phyloP scores from a whole-genome alignment of 352 stramenopile genomes.

The Globisporangium cystogenes region DNA sequence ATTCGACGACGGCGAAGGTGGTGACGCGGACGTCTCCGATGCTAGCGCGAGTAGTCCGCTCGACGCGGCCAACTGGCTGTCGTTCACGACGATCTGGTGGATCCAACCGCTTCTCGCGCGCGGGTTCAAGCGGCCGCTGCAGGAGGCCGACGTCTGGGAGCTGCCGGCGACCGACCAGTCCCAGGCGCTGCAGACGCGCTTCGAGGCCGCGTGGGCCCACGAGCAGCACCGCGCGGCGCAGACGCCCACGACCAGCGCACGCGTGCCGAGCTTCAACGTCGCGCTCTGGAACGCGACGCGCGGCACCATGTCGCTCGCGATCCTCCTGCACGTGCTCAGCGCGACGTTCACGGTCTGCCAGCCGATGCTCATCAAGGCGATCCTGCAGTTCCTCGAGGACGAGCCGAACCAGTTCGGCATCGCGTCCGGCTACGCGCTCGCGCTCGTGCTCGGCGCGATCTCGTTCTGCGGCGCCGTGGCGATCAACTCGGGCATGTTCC shows the following conservation, averaged over 20 bases:
- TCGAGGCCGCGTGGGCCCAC: slow-evolving; percentile 29
- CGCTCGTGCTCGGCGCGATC: slow-evolving; percentile 23
- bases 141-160: slow-evolving; percentile 34
- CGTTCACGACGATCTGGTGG: slow-evolving; percentile 49
- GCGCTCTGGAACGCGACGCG: slow-evolving; percentile 46
- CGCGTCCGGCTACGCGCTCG: slow-evolving; percentile 40
- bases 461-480: slow-evolving; percentile 38
- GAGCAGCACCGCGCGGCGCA: slow-evolving; percentile 8
- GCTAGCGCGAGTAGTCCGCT: slow-evolving; percentile 24
- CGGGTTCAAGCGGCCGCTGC: slow-evolving; percentile 27
- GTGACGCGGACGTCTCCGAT: background rate
- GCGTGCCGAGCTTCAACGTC: slow-evolving; percentile 34
- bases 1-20: background rate
- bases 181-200: slow-evolving; percentile 30
- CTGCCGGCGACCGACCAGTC: slow-evolving; percentile 35
- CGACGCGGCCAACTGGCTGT: slow-evolving; percentile 31
- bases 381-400: slow-evolving; percentile 38
- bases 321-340: slow-evolving; percentile 32
- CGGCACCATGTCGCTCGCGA: slow-evolving; percentile 24
- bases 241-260: background rate
- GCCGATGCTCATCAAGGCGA: slow-evolving; percentile 56
- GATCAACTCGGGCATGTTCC: slow-evolving; percentile 45
- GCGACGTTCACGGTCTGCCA: slow-evolving; percentile 29
- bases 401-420: slow-evolving; percentile 35
- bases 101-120: slow-evolving; percentile 33